Evolutionary conservation across 352 stramenopile genomes (phyloP).

Genomic region (Pythium sukuiense): DNA sequence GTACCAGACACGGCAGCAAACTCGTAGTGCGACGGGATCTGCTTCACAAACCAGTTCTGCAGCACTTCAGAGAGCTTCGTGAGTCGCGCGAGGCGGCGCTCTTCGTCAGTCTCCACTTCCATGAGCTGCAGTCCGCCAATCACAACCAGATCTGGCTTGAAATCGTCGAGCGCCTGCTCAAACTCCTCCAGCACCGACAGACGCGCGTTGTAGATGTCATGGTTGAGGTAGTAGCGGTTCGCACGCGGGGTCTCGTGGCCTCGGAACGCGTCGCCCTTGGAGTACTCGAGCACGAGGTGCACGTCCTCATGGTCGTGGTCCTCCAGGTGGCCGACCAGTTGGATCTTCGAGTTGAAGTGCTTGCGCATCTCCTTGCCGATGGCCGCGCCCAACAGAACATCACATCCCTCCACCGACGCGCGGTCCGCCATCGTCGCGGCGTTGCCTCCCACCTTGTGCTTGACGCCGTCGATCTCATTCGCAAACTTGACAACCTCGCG

Average conservation of each 20-base stretch:
- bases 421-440: slow-evolving; percentile 79
- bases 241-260: slow-evolving; percentile 63
- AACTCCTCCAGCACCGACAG: slow-evolving; percentile 83
- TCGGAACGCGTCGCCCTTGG: slow-evolving; percentile 61
- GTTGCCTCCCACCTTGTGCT: slow-evolving; percentile 73
- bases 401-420: slow-evolving; percentile 62
- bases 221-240: slow-evolving; percentile 86
- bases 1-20: slow-evolving; percentile 76
- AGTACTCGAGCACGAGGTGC: slow-evolving; percentile 80
- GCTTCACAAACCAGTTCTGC: slow-evolving; percentile 60
- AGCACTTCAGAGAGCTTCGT: slow-evolving; percentile 68
- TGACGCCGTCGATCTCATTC: slow-evolving; percentile 55
- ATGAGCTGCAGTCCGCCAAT: slow-evolving; percentile 83
- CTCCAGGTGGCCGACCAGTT: slow-evolving; percentile 64
- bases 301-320: slow-evolving; percentile 70
- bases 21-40: slow-evolving; percentile 76
- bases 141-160: slow-evolving; percentile 73
- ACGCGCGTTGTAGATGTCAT: slow-evolving; percentile 82
- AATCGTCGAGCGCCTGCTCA: slow-evolving; percentile 52
- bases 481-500: slow-evolving; percentile 67
- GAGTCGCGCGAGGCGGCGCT: slow-evolving; percentile 48
- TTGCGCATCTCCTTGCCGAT: slow-evolving; percentile 78
- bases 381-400: slow-evolving; percentile 69
- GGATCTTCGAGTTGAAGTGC: slow-evolving; percentile 61
- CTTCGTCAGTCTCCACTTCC: slow-evolving; percentile 76